Evolutionary conservation across 148 eudicot genomes (phyloP).

Genomic region (Rhododendron vialii): DNA sequence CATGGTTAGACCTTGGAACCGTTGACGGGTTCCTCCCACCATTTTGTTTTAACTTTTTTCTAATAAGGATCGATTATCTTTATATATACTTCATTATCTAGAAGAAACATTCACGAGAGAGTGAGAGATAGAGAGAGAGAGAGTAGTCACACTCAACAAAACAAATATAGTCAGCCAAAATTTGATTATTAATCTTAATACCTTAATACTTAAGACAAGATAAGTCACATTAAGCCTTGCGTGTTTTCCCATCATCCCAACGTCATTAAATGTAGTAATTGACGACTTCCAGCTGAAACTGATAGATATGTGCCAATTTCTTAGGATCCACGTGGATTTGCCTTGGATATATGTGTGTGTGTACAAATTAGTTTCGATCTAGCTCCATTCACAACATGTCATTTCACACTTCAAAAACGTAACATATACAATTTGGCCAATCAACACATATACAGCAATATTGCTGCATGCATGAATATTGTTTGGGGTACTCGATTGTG

Average conservation of each 20-base stretch:
- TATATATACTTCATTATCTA: background rate
- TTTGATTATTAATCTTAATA: background rate
- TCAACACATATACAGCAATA: too few relatives aligned
- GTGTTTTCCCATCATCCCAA: background rate
- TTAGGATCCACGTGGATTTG: too few relatives aligned
- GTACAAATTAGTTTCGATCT: too few relatives aligned
- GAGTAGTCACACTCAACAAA: background rate
- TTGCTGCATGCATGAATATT: too few relatives aligned
- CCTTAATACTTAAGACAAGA: background rate
- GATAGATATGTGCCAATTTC: too few relatives aligned
- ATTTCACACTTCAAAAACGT: too few relatives aligned
- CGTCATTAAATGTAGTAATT: background rate
- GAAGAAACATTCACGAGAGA: background rate
- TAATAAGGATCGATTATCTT: background rate
- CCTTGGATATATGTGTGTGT: too few relatives aligned
- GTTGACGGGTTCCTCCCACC: background rate
- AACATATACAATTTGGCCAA: too few relatives aligned
- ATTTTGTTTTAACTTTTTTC: background rate
- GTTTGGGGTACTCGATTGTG: too few relatives aligned
- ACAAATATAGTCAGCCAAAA: background rate
- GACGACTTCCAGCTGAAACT: too few relatives aligned
- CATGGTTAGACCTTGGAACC: constrained; percentile 6
- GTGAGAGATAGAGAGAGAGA: background rate
- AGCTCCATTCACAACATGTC: too few relatives aligned
- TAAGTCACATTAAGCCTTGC: background rate